Base-by-base conservation (phyloP, 2,329 filamentous ascomycete species). In the Pseudocercospora cruenta region DNA sequence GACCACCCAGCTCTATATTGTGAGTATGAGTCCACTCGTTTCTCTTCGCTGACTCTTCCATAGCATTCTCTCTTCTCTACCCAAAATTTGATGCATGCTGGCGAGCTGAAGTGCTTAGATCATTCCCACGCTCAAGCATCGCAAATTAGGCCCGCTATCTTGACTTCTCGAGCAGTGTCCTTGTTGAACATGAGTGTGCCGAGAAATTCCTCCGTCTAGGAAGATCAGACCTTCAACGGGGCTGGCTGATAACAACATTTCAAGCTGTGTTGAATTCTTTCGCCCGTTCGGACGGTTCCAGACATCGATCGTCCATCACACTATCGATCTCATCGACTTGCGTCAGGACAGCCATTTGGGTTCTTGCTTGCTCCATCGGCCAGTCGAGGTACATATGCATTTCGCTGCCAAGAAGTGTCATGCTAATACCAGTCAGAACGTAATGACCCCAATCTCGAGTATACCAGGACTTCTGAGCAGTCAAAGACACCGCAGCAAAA, bases 401-500 rank as follows among this genome's bases (percentile, higher is more conserved):
- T 22, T 62, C 59, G 10, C 33, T 66, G 2, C 63, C 63, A n/a
- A 55, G 57, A 3, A 65, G 49, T 22, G 51, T 33, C 63, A 65
- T 62, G 19, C 58, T 49, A 39, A 62, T 49, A n/a, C 51, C 58
- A 4, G 45, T 60, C 49, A 64, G 19, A 28, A 60, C 58, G 22
- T 60, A 64, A 19, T 64, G 26, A 5, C 62, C 58, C 53, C 63
- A 62, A 58, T 62, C 51, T 8, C 58, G 31, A 31, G 63, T 53
- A 26, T 65, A 62, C 58, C 63, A 65, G 7, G 53, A 64, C 16
- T 60, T 58, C n/a, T 58, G 45, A 12, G 68, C 39, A 31, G 64
- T 62, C 36, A 64, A 22, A 10, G 66, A 66, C 10, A 71, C 69
- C 12, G 70, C 63, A 2, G 68, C 67, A 51, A 69, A 74, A 55